Evolutionary conservation across 1,284 basidiomycete species (phyloP).

Genomic region (Sphaerobolus stellatus): DNA sequence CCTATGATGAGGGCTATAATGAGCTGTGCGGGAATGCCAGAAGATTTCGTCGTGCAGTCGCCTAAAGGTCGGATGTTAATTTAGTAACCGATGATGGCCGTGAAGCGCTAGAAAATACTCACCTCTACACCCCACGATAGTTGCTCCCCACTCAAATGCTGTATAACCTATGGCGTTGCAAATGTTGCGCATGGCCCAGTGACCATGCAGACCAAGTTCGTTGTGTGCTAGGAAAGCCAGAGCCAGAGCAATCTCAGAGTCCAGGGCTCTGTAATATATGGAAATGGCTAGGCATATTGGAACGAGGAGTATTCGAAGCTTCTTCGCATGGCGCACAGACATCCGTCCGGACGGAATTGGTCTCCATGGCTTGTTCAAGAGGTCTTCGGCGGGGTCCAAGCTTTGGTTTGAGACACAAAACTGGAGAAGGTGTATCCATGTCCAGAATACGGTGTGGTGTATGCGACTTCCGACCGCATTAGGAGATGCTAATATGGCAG

Average conservation of each 20-base stretch:
- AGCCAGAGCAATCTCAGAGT: constrained; percentile 33
- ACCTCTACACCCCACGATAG: constrained; percentile 13
- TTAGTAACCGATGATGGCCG: constrained; percentile 10
- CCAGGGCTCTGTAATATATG: constrained; percentile 23
- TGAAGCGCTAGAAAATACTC: neutral
- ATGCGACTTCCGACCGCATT: constrained; percentile 17
- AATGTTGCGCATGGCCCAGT: constrained; percentile 36
- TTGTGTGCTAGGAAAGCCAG: constrained; percentile 34
- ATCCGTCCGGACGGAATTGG: constrained; percentile 36
- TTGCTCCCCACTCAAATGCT: constrained; percentile 24
- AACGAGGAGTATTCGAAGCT: constrained; percentile 31
- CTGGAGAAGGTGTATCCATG: constrained; percentile 44
- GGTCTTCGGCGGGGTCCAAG: constrained; percentile 30
- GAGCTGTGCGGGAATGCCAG: constrained; percentile 20
- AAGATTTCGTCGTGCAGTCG: constrained; percentile 15
- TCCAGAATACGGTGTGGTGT: constrained; percentile 33
- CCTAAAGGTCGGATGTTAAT: constrained; percentile 5
- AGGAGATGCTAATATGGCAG: constrained; percentile 34
- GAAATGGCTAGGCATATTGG: constrained; percentile 28
- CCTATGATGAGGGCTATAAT: constrained; percentile 28
- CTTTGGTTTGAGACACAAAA: constrained; percentile 44
- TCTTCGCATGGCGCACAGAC: constrained; percentile 19
- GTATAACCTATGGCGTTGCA: constrained; percentile 35
- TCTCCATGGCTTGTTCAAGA: constrained; percentile 35
- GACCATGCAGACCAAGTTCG: constrained; percentile 32